Base-by-base conservation (phyloP, 345 rosid species). In the Kandelia obovata region DNA sequence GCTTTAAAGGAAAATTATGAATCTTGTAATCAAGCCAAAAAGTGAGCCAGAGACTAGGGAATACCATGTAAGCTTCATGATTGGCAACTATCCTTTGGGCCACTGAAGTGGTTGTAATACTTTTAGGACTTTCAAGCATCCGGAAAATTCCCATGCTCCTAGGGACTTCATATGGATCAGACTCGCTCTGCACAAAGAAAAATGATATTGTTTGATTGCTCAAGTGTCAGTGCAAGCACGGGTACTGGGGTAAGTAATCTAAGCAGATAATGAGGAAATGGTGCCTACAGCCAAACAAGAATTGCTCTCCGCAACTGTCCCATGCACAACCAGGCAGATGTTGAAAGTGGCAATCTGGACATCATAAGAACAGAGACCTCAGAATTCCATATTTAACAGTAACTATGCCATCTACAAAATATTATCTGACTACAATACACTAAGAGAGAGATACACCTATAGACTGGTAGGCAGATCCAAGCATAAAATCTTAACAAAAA, bases 71-170 rank as follows among this genome's bases (percentile, higher is more conserved):
- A 55, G 90, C 91, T 39, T 88, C 95, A 28, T 94, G 90, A 80
- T 90, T 94, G 57, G 92, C 86, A 63, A 88, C 86, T 68, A 94
- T 94, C 83, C 97, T 88, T 74, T 72, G 87, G 34, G 92, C 87
- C 65, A 94, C 88, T 10, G 92, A 81, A 62, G 86, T 71, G 28
- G 98, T 94, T 39, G 92, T 91, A 77, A 84, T 81, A 70, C 74
- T 82, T 73, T 88, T 85, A 28, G 92, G 89, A 78, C 98, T 94
- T 31, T 89, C 86, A 61, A 91, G 84, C 68, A 86, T 73, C 75
- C 71, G 67, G 73, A 94, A 91, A 71, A 89, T 89, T 13, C 87
- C 91, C 89, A 89, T 84, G 81, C 83, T 82, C 57, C 86, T 94
- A 27, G 96, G 95, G 49, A 88, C 85, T 25, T 82, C 79, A 80